A percentile compares a stretch with the other conserved stretches of the same genome.
These are phyloP conservation scores for Lunularia cruciata DNA, from an alignment of 225 moss, liverwort and hornwort genomes.

Conservation along the genomic window DNA sequence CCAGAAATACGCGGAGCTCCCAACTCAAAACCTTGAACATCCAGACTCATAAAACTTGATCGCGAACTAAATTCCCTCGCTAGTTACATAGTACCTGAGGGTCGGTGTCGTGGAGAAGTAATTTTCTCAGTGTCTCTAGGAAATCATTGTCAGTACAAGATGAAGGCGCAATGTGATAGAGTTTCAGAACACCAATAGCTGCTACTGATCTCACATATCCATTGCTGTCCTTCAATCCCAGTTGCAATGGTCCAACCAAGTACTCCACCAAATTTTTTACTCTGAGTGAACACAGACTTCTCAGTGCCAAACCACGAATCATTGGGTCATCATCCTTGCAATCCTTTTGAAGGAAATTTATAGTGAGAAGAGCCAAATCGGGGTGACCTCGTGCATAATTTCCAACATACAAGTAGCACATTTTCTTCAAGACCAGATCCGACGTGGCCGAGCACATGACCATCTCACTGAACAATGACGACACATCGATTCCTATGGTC, in stretches of 20 bases:
- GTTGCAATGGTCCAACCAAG: constrained; percentile 72
- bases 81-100: too few species aligned
- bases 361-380: constrained; percentile 95
- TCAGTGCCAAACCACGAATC: constrained; percentile 89
- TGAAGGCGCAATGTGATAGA: constrained; percentile 85
- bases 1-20: too few species aligned
- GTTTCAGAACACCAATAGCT: constrained; percentile 90
- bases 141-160: constrained; percentile 90
- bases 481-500: constrained; percentile 97
- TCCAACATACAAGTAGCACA: constrained; percentile 98
- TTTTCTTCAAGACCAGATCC: constrained; percentile 91
- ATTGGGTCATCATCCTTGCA: constrained; percentile 97
- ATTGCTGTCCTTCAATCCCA: constrained; percentile 85
- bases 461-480: constrained; percentile 93
- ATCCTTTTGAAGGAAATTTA: constrained; percentile 97
- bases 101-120: constrained; percentile 88
- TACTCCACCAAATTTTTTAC: constrained; percentile 94
- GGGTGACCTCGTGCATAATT: constrained; percentile 95
- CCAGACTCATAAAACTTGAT: too few species aligned
- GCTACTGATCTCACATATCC: constrained; percentile 95
- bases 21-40: too few species aligned
- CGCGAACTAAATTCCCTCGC: too few species aligned
- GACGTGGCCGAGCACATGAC: constrained; percentile 99
- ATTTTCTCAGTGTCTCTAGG: constrained; percentile 62
- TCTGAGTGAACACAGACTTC: constrained; percentile 86